phyloP scores from a whole-genome alignment of 352 stramenopile species.

The Elongisporangium undulatum region DNA sequence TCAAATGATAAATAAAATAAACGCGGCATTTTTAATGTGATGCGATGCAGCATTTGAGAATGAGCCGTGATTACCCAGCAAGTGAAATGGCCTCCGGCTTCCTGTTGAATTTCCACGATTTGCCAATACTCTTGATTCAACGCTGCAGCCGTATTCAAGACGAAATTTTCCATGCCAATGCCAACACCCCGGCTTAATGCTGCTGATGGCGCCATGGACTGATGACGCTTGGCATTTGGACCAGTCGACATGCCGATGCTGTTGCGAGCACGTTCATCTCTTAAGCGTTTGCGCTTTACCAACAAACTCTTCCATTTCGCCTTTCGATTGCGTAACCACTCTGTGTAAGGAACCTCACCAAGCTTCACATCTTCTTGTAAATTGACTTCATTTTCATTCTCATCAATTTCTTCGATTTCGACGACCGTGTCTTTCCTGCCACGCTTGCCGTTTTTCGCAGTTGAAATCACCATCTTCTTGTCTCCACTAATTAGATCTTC shows the following conservation, averaged over 20 bases:
- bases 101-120: constrained; percentile 76
- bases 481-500: constrained; percentile 39
- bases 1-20: constrained; percentile 61
- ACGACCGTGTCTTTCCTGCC: constrained; percentile 12
- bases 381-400: constrained; percentile 9
- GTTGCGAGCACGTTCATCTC: constrained; percentile 40
- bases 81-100: constrained; percentile 85
- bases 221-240: constrained; percentile 30
- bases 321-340: constrained; percentile 71
- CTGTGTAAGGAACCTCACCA: constrained; percentile 45
- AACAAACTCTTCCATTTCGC: constrained; percentile 65
- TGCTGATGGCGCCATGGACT: constrained; percentile 11
- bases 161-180: constrained; percentile 80
- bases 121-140: constrained; percentile 72
- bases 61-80: constrained; percentile 94
- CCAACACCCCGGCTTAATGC: constrained; percentile 8
- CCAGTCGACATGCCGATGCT: constrained; percentile 26
- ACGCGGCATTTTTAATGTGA: constrained; percentile 67
- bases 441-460: constrained; percentile 3
- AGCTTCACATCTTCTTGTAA: constrained; percentile 35
- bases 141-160: constrained; percentile 50
- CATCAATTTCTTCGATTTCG: constrained; percentile 24
- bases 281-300: constrained; percentile 48
- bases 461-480: constrained; percentile 13
- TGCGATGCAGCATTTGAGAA: constrained; percentile 65